Base-by-base conservation (phyloP, 2,329 filamentous ascomycete species). In the Neofusicoccum parvum region DNA sequence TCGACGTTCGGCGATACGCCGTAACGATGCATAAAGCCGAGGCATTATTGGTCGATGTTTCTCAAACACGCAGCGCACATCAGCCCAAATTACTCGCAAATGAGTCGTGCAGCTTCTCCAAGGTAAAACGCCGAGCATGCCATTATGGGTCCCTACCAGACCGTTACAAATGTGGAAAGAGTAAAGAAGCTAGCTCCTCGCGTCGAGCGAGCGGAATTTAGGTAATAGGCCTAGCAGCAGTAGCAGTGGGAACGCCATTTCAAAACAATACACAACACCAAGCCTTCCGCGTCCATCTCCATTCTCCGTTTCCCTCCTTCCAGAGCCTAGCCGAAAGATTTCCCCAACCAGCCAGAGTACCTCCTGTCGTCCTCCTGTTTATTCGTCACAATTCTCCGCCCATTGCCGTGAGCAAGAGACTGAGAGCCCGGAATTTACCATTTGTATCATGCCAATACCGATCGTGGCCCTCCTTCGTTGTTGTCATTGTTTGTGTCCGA, bases 111-210 rank as follows among this genome's bases (percentile, higher is more conserved):
- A 46, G 23, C 41, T 46, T 34, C 54, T 60, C 45, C 56, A 60
- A 34, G 45, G 14, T 60, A 36, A 36, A 59, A 60, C 56, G 56
- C 56, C 56, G 56, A 48, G 56, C 56, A 60, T 60, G 56, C 56
- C 41, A 60, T 60, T 60, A 60, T 23, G 7, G 56, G 43, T 60
- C 41, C 43, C 11, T 60, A 60, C 53, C 20, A 32, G 56, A 60
- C 56, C 56, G 41, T 43, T 60, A 60, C 41, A 60, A 32, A 60
- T 60, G 41, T 60, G 56, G 56, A 56, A 56, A 36, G 27, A 60
- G 56, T 60, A 60, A 60, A 60, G 56, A 60, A 60, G 56, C 45
- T 60, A 60, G 56, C 56, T 60, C 39, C 56, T 60, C 56, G 56
- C 43, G 56, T 60, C 43, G 39, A 60, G 56, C 56, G 56, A 60